phyloP scores from a whole-genome alignment of 495 filamentous ascomycete species.

The Daldinia concentrica region DNA sequence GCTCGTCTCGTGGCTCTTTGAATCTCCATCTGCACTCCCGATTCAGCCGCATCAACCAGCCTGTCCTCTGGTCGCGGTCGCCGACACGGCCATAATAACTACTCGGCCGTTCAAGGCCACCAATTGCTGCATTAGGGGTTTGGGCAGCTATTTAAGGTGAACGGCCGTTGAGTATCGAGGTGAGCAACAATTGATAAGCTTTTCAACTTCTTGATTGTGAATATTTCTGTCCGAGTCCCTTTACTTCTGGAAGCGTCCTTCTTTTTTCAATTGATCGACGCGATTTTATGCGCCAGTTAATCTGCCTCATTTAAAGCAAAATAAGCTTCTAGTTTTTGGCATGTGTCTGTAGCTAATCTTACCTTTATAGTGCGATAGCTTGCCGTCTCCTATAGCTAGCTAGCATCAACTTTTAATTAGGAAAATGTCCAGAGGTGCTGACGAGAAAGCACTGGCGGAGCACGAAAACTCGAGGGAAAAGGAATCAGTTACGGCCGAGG shows the following conservation, averaged over 20 bases:
- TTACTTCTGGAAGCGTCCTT: neutral
- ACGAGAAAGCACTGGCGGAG: conserved; percentile 48
- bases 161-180: conserved; percentile 29
- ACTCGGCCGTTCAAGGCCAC: conserved; percentile 36
- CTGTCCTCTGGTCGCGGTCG: conserved; percentile 22
- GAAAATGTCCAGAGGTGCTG: conserved; percentile 52
- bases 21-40: neutral
- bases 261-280: conserved; percentile 22
- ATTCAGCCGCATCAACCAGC: conserved; percentile 9
- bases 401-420: conserved; percentile 21
- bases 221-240: neutral
- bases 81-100: conserved; percentile 27
- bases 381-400: conserved; percentile 22
- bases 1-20: neutral
- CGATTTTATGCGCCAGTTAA: conserved; percentile 15
- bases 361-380: conserved; percentile 21
- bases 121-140: conserved; percentile 43
- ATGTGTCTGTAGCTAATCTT: conserved; percentile 6
- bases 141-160: conserved; percentile 39
- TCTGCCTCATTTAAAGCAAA: neutral
- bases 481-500: conserved; percentile 54
- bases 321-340: neutral
- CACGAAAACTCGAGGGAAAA: conserved; percentile 60
- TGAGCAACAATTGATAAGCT: conserved; percentile 19
- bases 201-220: neutral